These are phyloP conservation scores for Cryphonectria japonica DNA, from an alignment of 2,329 filamentous ascomycete genomes.

Conservation along the genomic window DNA sequence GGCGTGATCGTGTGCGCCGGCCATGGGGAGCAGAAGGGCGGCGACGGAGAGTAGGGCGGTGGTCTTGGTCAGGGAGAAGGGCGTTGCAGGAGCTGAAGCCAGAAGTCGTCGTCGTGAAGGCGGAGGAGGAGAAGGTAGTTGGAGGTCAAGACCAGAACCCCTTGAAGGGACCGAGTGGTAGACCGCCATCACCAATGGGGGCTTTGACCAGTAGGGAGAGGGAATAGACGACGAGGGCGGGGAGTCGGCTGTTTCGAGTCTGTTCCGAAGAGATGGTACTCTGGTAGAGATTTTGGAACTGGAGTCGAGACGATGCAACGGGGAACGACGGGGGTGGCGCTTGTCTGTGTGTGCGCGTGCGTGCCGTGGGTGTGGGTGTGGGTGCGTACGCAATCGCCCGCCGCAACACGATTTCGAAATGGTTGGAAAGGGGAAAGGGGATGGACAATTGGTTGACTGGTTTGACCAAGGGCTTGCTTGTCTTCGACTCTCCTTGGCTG, in stretches of 20 bases:
- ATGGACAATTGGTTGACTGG: neutral
- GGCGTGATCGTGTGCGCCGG: conserved; percentile 53
- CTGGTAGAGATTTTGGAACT: neutral
- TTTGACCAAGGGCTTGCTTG: neutral
- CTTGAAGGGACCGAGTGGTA: conserved; percentile 4
- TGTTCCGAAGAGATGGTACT: neutral
- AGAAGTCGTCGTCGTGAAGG: neutral
- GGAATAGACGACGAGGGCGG: neutral
- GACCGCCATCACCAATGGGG: neutral
- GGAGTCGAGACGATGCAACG: neutral
- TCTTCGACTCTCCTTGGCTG: neutral
- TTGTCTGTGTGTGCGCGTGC: neutral
- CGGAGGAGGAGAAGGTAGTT: neutral
- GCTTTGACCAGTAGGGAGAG: neutral
- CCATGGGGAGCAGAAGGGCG: conserved; percentile 29
- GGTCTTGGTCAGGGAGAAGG: conserved; percentile 1
- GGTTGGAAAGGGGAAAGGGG: neutral
- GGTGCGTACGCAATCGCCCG: conserved; percentile 1
- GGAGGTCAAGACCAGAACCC: neutral
- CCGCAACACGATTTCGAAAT: neutral
- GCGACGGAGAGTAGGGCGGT: conserved; percentile 21
- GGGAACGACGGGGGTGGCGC: neutral
- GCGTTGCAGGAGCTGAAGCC: neutral
- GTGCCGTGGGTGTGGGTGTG: neutral
- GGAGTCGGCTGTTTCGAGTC: conserved; percentile 4